Base-by-base conservation (phyloP, 2,329 filamentous ascomycete species). In the Westerdykella aurantiaca region DNA sequence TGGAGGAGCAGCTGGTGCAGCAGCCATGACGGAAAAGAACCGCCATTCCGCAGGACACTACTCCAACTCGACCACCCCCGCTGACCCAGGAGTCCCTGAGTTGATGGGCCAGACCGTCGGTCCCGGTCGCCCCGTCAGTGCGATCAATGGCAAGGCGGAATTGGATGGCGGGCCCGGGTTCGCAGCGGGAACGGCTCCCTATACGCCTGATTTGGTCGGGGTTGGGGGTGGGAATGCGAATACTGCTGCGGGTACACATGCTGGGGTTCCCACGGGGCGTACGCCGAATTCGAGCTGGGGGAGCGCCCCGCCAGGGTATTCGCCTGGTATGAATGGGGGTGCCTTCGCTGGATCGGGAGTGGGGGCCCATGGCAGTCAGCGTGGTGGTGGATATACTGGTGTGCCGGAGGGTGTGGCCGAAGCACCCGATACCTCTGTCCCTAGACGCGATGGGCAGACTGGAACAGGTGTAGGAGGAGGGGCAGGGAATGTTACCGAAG, bases 231-330 rank as follows among this genome's bases (percentile, higher is more conserved):
- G 61, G 29, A 62, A 51, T 17, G 51, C 31, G 22, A 5, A 14
- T 13, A 25, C 12, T 13, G 33, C 21, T 16, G 6, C 18, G 18
- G 18, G 18, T 29, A 29, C 25, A 7, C 7, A 29, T 29, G 10
- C 25, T 12, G 25, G 25, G 11, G 25, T 29, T 29, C 7, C 25
- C 7, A 12, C 14, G 2, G 34, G 31, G 22, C 45, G 47, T 22
- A 45, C 42, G 16, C 42, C 42, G 34, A 34, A 39, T 31, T 39
- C 35, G 16, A 50, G 43, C 18, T 66, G 61, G 61, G 55, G 52
- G 2, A 60, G 51, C 29, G 52, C 55, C 35, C 62, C 60, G 31
- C 60, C 59, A 6, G 54, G 56, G 3, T 64, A 66, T 43, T 61
- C 58, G 22, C 58, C 61, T 1, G 56, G 45, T 4, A 46, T 46